Evolutionary conservation across 164 flowering plant genomes (phyloP).

Genomic region (Macadamia integrifolia): DNA sequence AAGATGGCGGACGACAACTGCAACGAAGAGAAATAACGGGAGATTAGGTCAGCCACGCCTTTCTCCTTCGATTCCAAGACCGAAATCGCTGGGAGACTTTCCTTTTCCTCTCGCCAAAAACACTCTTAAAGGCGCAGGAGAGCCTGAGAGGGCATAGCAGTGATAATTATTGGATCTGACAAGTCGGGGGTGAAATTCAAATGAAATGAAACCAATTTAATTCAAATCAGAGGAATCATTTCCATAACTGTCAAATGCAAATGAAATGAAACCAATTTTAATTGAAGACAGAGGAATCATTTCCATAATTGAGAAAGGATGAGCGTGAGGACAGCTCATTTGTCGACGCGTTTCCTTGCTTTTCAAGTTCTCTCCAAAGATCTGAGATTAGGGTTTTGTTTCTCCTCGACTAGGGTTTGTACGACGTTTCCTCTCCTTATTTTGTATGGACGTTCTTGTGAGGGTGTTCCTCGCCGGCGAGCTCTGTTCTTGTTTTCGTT

Average conservation of each 20-base stretch:
- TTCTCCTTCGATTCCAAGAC: background rate
- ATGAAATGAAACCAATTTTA: too few species aligned
- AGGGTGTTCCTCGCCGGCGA: too few species aligned
- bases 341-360: too few species aligned
- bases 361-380: too few species aligned
- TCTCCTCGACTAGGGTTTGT: too few species aligned
- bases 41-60: background rate
- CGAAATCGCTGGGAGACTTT: background rate
- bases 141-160: background rate
- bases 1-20: background rate
- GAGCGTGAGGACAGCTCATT: too few species aligned
- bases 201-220: slow-evolving; percentile 3
- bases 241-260: background rate
- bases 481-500: too few species aligned
- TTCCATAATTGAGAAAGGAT: background rate
- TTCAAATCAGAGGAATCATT: slow-evolving; percentile 1
- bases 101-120: background rate
- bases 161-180: background rate
- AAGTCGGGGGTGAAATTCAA: slow-evolving; percentile 1
- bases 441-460: too few species aligned
- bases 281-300: too few species aligned
- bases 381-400: too few species aligned
- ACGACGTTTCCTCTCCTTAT: too few species aligned
- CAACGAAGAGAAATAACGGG: background rate
- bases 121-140: background rate